A percentile compares a stretch with the other conserved stretches of the same genome.
Conservation (phyloP, 768 basidiomycete species). For the Sarcodon aspratus region DNA sequence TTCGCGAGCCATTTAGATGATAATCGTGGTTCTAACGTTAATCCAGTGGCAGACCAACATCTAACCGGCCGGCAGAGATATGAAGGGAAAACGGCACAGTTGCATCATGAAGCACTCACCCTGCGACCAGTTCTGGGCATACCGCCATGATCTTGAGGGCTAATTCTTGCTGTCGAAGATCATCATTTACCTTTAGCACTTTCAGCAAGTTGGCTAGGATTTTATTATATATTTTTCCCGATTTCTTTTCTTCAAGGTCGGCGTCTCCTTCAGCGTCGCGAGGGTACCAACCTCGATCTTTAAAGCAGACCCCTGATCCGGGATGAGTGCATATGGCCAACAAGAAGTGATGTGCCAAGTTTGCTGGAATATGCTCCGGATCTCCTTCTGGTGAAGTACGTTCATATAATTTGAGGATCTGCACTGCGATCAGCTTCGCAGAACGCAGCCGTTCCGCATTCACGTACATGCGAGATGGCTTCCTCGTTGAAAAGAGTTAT, state of each 20-base stretch:
- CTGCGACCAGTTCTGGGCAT: slow-evolving; percentile 78
- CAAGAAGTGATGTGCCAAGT: slow-evolving; percentile 81
- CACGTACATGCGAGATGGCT: slow-evolving; percentile 49
- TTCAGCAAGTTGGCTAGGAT: slow-evolving; percentile 70
- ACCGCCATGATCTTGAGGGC: slow-evolving; percentile 68
- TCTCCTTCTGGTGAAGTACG: slow-evolving; percentile 35
- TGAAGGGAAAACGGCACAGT: not conserved
- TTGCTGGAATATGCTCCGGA: slow-evolving; percentile 51
- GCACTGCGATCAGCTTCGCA: not conserved
- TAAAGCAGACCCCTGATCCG: slow-evolving; percentile 80
- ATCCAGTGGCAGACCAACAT: slow-evolving; percentile 57
- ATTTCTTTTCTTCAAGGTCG: slow-evolving; percentile 20
- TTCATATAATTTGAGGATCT: slow-evolving; percentile 72
- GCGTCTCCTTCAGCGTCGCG: slow-evolving; percentile 42
- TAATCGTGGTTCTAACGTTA: slow-evolving; percentile 78
- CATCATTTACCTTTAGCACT: slow-evolving; percentile 79
- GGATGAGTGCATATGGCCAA: slow-evolving; percentile 75
- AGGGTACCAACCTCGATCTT: slow-evolving; percentile 84
- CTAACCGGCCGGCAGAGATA: slow-evolving; percentile 22
- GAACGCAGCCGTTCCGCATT: not conserved
- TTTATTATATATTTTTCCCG: slow-evolving; percentile 64
- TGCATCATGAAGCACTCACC: slow-evolving; percentile 30
- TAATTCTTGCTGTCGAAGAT: slow-evolving; percentile 74
- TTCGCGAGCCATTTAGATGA: slow-evolving; percentile 90
- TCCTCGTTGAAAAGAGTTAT: slow-evolving; percentile 60